These are phyloP conservation scores for Anthracocystis panici-leucophaei DNA, from an alignment of 1,284 basidiomycete species.

Conservation along the genomic window DNA sequence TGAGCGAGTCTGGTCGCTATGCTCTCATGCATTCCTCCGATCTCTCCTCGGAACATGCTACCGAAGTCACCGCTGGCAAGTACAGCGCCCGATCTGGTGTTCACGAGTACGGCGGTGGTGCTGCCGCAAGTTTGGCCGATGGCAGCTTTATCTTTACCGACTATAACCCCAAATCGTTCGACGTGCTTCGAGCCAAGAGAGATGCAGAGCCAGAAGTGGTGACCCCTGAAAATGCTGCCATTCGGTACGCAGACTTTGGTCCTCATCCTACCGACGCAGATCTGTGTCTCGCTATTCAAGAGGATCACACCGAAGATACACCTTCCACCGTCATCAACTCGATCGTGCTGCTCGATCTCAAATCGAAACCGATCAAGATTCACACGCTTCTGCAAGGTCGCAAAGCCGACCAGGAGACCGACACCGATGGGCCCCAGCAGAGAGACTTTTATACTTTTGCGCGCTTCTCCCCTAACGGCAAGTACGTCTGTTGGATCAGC, in stretches of 20 bases:
- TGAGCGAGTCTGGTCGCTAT: slow-evolving; percentile 75
- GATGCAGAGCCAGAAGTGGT: slow-evolving; percentile 73
- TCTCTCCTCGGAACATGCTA: slow-evolving; percentile 23
- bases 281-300: slow-evolving; percentile 74
- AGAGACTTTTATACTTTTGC: slow-evolving; percentile 78
- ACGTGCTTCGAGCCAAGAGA: slow-evolving; percentile 23
- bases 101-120: slow-evolving; percentile 66
- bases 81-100: slow-evolving; percentile 55
- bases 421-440: slow-evolving; percentile 67
- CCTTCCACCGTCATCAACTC: slow-evolving; percentile 75
- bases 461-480: slow-evolving; percentile 78
- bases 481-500: slow-evolving; percentile 77
- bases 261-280: slow-evolving; percentile 70
- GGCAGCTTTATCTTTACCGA: slow-evolving; percentile 56
- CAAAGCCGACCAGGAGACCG: slow-evolving; percentile 68
- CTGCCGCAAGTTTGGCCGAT: slow-evolving; percentile 41
- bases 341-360: slow-evolving; percentile 75
- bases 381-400: slow-evolving; percentile 50
- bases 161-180: slow-evolving; percentile 44
- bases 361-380: slow-evolving; percentile 19
- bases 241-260: slow-evolving; percentile 73
- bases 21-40: slow-evolving; percentile 74
- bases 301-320: slow-evolving; percentile 77
- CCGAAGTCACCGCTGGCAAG: slow-evolving; percentile 39
- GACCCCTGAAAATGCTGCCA: slow-evolving; percentile 76